Base-by-base conservation (phyloP, 805 yeast genomes). In the Wickerhamomyces chambardii region DNA sequence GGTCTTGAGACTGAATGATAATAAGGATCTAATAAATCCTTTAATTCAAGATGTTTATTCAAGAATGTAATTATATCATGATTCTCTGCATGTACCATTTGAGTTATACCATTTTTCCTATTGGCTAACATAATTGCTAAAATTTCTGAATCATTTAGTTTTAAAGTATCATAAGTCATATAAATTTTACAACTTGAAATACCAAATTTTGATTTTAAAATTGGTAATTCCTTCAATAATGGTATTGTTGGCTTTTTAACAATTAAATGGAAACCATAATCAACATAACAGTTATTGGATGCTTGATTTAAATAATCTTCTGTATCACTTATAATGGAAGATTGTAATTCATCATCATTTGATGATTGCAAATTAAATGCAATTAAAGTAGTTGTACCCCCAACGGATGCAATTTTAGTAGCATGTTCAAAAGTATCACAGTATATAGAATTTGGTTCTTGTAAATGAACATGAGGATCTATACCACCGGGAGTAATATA, bases 71-170 rank as follows among this genome's bases (percentile, higher is more conserved):
- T 66, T 31, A 68, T 58, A 37, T 68, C 74, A 33, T 66, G 58
- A 45, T 68, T 68, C 43, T 68, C 75, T n/a, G 75, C 73, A 42
- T 68, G 75, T 17, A 68, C 59, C 70, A 68, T 65, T 2, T 68
- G 63, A 6, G 74, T 68, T 44, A 68, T 58, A 11, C 64, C 63
- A 25, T 61, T 44, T 33, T 58, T 56, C 29, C 73, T 55, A 9
- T 65, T 62, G 15, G 58, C 60, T 15, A 57, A 44, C 42, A 69
- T 41, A 5, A 64, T 57, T 15, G 56, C 57, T 46, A 68, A 40
- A 17, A 68, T 42, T 36, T 66, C 63, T n/a, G 56, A 51, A 39
- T 68, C 75, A 24, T 51, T 50, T 18, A 68, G 48, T 39, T 61
- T 64, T 38, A 61, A 53, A 15, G 59, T 55, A 22, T 66, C 68